Conservation (phyloP, 129 eudicot species). For the Chrysanthemum lavandulifolium region DNA sequence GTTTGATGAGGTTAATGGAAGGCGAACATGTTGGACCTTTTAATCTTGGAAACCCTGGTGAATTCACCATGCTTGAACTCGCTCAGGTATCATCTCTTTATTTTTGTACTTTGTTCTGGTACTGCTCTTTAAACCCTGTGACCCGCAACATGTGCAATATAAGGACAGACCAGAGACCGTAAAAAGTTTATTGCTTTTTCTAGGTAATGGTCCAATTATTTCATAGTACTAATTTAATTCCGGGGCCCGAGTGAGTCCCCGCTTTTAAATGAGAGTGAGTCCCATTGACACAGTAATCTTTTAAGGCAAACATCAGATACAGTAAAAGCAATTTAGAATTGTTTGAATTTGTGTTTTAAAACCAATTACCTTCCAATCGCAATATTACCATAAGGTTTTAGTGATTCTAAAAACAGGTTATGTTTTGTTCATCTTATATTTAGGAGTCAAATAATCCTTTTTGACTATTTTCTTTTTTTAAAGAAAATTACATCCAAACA, state of each 20-base stretch:
- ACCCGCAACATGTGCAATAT: too few relatives aligned
- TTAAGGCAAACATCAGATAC: background rate
- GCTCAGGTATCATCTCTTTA: constrained; percentile 60
- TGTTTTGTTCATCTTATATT: too few relatives aligned
- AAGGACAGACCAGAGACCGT: too few relatives aligned
- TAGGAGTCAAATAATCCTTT: too few relatives aligned
- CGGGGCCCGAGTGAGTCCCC: too few relatives aligned
- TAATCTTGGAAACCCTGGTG: constrained; percentile 98
- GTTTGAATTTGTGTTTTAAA: background rate
- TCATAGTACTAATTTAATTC: background rate
- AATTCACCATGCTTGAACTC: constrained; percentile 97
- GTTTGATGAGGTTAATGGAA: constrained; percentile 94
- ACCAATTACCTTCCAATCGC: background rate
- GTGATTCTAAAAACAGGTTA: too few relatives aligned
- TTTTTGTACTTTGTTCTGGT: too few relatives aligned
- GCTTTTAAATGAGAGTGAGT: background rate
- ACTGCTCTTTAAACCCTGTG: too few relatives aligned
- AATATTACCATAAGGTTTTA: too few relatives aligned
- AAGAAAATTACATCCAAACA: too few relatives aligned
- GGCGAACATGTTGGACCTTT: constrained; percentile 97
- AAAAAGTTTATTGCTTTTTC: background rate
- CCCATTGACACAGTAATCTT: background rate
- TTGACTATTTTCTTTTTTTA: too few relatives aligned
- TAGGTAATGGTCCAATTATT: background rate
- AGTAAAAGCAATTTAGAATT: background rate